Conservation (phyloP, 352 stramenopile genomes). For the Phytophthora palmivora region DNA sequence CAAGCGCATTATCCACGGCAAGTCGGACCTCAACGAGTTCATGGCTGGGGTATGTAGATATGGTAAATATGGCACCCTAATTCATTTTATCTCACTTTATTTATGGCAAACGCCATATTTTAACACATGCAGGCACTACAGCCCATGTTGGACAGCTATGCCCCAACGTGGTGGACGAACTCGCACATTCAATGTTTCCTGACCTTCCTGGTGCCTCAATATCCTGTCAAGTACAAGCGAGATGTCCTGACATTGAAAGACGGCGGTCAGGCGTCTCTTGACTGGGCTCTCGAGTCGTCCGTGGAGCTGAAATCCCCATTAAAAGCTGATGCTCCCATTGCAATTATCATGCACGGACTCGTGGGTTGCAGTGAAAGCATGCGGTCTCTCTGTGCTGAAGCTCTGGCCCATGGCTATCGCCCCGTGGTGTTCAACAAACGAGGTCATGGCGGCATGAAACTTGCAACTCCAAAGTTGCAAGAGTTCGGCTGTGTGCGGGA, state of each 20-base stretch:
- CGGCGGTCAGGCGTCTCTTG: slow-evolving; percentile 69
- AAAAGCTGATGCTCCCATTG: slow-evolving; percentile 52
- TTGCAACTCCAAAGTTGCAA: slow-evolving; percentile 74
- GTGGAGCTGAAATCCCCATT: slow-evolving; percentile 20
- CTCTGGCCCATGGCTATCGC: slow-evolving; percentile 64
- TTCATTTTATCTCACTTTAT: no score
- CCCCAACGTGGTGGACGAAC: slow-evolving; percentile 82
- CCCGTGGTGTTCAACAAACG: slow-evolving; percentile 89
- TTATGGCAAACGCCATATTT: slow-evolving; percentile 12
- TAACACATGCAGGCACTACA: slow-evolving; percentile 44
- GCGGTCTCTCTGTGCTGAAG: slow-evolving; percentile 69
- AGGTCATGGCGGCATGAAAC: slow-evolving; percentile 68
- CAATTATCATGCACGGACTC: slow-evolving; percentile 73
- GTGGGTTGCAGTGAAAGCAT: slow-evolving; percentile 73
- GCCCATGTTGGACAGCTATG: slow-evolving; percentile 60
- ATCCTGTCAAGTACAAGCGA: slow-evolving; percentile 58
- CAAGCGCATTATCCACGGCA: slow-evolving; percentile 66
- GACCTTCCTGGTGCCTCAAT: slow-evolving; percentile 75
- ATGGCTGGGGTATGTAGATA: slow-evolving; percentile 51
- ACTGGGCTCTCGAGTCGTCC: slow-evolving; percentile 65
- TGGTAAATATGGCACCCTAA: slow-evolving; percentile 1
- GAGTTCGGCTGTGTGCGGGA: slow-evolving; percentile 75
- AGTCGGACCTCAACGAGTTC: slow-evolving; percentile 75
- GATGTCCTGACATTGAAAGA: slow-evolving; percentile 67
- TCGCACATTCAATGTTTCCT: slow-evolving; percentile 75